phyloP scores from a whole-genome alignment of 1,139 yeast species.

The Komagataea norvegica region DNA sequence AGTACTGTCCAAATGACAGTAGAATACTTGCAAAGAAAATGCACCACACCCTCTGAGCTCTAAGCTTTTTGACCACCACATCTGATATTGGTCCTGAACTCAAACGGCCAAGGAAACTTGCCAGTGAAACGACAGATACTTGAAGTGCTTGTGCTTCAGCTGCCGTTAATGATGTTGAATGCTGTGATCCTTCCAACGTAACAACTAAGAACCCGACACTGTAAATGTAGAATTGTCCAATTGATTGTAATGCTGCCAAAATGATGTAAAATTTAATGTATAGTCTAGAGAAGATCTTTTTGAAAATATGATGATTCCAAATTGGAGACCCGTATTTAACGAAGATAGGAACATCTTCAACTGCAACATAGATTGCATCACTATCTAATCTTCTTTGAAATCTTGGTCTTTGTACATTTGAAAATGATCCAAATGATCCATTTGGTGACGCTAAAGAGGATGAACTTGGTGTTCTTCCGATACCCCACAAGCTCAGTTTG shows the following conservation, averaged over 20 bases:
- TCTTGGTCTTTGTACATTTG: conserved; percentile 5
- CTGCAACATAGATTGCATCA: conserved; percentile 24
- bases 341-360: conserved; percentile 27
- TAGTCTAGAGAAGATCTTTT: conserved; percentile 19
- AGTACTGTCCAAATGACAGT: conserved; percentile 42
- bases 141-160: conserved; percentile 49
- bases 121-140: conserved; percentile 50
- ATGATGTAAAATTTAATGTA: conserved; percentile 49
- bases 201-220: conserved; percentile 61
- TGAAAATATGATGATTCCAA: conserved; percentile 23
- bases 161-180: conserved; percentile 42
- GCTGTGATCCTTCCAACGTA: conserved; percentile 54
- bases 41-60: conserved; percentile 67
- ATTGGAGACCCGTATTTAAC: conserved; percentile 25
- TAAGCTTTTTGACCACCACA: conserved; percentile 43
- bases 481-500: conserved; percentile 26
- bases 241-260: conserved; percentile 55
- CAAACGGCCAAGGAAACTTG: conserved; percentile 52
- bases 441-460: conserved; percentile 14
- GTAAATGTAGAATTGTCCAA: conserved; percentile 61
- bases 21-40: conserved; percentile 47
- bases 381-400: conserved; percentile 15
- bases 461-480: conserved; percentile 24
- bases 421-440: conserved; percentile 8
- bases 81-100: conserved; percentile 52